Base-by-base conservation (phyloP, 176 grass and related monocot genomes). In the Oryza meridionalis region DNA sequence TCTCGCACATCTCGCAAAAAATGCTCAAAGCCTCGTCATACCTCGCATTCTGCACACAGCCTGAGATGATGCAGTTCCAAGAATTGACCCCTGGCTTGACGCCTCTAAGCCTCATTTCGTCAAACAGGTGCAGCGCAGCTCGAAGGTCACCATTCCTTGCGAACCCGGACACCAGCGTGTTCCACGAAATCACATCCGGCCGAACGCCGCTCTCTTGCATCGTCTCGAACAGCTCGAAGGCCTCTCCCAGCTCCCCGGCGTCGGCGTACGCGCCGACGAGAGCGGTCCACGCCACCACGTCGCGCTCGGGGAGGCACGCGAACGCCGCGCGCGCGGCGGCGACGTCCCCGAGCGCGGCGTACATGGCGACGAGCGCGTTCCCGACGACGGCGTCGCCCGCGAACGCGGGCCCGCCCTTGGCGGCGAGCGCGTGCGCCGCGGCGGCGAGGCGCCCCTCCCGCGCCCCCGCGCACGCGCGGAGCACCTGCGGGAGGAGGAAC, bases 51-150 rank as follows among this genome's bases (percentile, higher is more conserved):
- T 94, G 92, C 77, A 91, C 83, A 27, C 89, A 88, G 14, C 88
- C 92, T 2, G 88, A 94, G 73, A 94, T 91, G 42, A 94, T 49
- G 77, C 92, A 87, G 13, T 94, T 94, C 92, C 92, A 94, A 46
- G 92, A 88, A 91, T 73, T 94, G 72, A 79, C 75, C 26, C 86
- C 88, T 12, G 83, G 88, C 38, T 86, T 29, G 71, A 86, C 46
- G 5, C 88, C 88, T 44, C 78, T 75, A 0, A 76, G 67, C 46
- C 32, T 55, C 92, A 94, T 91, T 70, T 91, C 80, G 46, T 94
- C 92, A 22, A 94, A 88, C 26, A 94, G 67, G 68, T 40, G 77
- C 15, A 88, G 72, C 14, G 92, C 92, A 11, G 79, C 71, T 24
- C 8, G 80, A 21, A 90, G 35, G 29, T 91, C 86, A 1, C 88